Base-by-base conservation (phyloP, 768 basidiomycete genomes). In the Clitopilus hobsonii region DNA sequence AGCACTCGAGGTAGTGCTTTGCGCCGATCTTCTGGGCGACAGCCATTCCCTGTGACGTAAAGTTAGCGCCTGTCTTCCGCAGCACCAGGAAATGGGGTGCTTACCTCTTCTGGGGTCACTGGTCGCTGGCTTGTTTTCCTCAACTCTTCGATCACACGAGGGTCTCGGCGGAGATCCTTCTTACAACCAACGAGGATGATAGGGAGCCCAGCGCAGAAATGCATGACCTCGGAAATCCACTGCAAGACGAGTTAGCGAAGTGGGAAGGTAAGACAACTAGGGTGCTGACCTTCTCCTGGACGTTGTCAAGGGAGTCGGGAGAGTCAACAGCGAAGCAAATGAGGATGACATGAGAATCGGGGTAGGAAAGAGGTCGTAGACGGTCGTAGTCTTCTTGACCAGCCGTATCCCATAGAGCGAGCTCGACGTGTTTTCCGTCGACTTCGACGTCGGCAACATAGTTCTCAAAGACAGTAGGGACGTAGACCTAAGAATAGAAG, bases 381-480 rank as follows among this genome's bases (percentile, higher is more conserved):
- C 96, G 91, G 74, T 98, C 97, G 72, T 98, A 98, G 72, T 98
- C 97, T 75, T 98, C 96, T 72, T 98, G 96, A 53, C 97, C 97
- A 28, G 97, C 96, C 52, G 97, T 98, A 95, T 98, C 97, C 97
- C 97, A 98, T 64, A 99, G 77, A 25, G 97, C 96, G 65, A 99
- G 81, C 74, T 99, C 97, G 64, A 98, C 95, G 69, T 95, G 92
- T 78, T 96, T 98, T 63, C 92, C 92, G 67, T 98, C 96, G 58
- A 98, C 95, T 71, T 98, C 94, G 50, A 98, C 94, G 71, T 98
- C 95, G 63, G 96, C 96, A 54, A 97, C 96, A 71, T 98, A 97
- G 85, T 98, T 98, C 82, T 99, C 97, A 64, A 98, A 99, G 51
- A 99, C 97, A 56, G 97, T 99, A 50, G 97, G 97, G 59, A 98